phyloP scores from a whole-genome alignment of 73 alveolate genomes.

The Paramecium primaurelia region DNA sequence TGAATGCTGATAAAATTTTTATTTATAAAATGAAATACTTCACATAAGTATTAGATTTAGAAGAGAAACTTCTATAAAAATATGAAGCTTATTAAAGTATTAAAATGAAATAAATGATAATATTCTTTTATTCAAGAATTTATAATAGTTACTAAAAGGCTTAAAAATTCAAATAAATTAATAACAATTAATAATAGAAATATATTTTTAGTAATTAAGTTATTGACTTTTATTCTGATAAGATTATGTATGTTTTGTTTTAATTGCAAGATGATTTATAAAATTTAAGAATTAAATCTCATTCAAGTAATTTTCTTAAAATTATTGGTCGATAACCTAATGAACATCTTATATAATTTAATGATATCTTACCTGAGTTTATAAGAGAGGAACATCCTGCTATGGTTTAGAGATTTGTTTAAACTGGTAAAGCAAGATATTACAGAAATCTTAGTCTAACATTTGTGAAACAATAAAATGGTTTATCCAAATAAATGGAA shows the following conservation, averaged over 20 bases:
- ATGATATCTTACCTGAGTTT: background rate
- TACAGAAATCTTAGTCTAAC: background rate
- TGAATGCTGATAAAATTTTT: background rate
- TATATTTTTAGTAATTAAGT: background rate
- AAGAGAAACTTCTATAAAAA: background rate
- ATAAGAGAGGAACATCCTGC: background rate
- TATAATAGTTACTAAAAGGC: background rate
- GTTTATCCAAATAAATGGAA: background rate
- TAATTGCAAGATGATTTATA: constrained; percentile 13
- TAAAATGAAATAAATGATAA: background rate
- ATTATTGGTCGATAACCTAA: background rate
- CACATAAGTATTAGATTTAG: background rate
- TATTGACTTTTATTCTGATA: constrained; percentile 1
- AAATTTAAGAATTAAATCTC: background rate
- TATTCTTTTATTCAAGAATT: background rate
- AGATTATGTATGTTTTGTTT: background rate
- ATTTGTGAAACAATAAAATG: background rate
- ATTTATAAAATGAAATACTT: background rate
- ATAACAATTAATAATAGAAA: background rate
- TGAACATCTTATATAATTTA: background rate
- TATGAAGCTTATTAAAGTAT: background rate
- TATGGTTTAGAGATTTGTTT: background rate
- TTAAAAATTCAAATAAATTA: background rate
- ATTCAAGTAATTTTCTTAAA: background rate
- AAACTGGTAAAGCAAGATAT: background rate